Evolutionary conservation across 352 stramenopile species (phyloP).

Genomic region (Phytophthora podocarpi): DNA sequence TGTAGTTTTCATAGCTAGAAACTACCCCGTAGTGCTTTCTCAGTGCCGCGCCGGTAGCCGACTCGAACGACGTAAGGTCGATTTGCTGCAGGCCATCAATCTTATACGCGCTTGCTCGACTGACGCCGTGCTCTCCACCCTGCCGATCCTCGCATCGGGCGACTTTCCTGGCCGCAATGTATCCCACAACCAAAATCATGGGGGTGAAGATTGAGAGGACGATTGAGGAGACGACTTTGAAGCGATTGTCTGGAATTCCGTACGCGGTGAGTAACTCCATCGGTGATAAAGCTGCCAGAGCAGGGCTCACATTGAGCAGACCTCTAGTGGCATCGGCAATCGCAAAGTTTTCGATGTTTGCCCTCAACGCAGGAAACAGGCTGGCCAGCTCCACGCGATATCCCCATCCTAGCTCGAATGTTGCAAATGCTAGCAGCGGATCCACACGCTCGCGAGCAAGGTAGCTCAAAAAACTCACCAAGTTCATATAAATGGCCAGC

Average conservation of each 20-base stretch:
- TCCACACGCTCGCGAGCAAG: conserved; percentile 34
- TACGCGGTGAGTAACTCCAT: conserved; percentile 35
- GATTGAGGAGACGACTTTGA: conserved; percentile 18
- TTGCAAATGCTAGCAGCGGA: conserved; percentile 29
- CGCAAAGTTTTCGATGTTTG: conserved; percentile 19
- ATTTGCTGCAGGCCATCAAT: conserved; percentile 5
- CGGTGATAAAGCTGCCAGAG: conserved; percentile 23
- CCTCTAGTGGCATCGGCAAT: conserved; percentile 15
- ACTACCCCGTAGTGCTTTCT: conserved; percentile 30
- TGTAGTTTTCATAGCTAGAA: conserved; percentile 37
- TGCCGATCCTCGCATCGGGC: conserved; percentile 6
- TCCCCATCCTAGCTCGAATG: conserved; percentile 34
- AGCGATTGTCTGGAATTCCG: conserved; percentile 12
- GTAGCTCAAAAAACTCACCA: conserved; percentile 28
- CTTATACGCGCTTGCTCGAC: conserved; percentile 15
- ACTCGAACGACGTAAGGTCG: conserved; percentile 35
- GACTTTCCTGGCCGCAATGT: conserved; percentile 31
- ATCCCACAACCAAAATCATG: conserved; percentile 30
- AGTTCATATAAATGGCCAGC: conserved; percentile 38
- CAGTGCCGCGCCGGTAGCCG: conserved; percentile 31
- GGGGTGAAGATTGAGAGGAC: conserved; percentile 28
- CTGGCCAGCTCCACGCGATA: conserved; percentile 11
- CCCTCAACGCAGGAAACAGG: conserved; percentile 19
- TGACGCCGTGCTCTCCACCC: not conserved
- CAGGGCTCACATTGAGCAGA: conserved; percentile 13